These are phyloP conservation scores for Trifolium dubium DNA, from an alignment of 306 rosid genomes.

Conservation along the genomic window DNA sequence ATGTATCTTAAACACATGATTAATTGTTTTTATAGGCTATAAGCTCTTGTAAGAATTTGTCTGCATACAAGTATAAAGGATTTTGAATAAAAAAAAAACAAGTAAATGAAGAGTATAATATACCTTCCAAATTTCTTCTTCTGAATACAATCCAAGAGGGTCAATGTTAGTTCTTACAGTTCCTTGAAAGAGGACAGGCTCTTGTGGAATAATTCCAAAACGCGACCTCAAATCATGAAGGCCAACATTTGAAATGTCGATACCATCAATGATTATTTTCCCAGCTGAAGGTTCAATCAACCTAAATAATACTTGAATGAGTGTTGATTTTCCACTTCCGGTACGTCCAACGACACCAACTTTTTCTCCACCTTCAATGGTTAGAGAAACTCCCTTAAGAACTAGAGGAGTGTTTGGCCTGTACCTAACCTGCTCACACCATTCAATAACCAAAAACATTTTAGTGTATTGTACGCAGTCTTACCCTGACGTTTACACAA, in stretches of 20 bases:
- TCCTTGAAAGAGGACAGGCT: conserved; percentile 90
- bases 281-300: conserved; percentile 89
- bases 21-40: not conserved
- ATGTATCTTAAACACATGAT: not conserved
- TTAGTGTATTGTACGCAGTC: too few relatives aligned
- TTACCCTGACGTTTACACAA: too few relatives aligned
- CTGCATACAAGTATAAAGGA: not conserved
- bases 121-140: conserved; percentile 95
- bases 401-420: conserved; percentile 79
- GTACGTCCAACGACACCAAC: conserved; percentile 94
- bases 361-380: conserved; percentile 82
- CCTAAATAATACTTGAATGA: conserved; percentile 86
- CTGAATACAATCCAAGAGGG: conserved; percentile 68
- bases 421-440: conserved; percentile 70
- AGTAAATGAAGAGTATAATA: not conserved
- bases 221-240: conserved; percentile 90
- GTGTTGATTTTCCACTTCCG: conserved; percentile 88
- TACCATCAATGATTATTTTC: conserved; percentile 66
- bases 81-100: not conserved
- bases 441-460: conserved; percentile 10
- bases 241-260: conserved; percentile 64
- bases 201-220: conserved; percentile 93
- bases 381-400: conserved; percentile 74
- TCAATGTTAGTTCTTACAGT: conserved; percentile 83
- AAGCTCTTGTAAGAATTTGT: not conserved